Conservation (phyloP, 2,329 filamentous ascomycete genomes). For the Zymoseptoria pseudotritici region DNA sequence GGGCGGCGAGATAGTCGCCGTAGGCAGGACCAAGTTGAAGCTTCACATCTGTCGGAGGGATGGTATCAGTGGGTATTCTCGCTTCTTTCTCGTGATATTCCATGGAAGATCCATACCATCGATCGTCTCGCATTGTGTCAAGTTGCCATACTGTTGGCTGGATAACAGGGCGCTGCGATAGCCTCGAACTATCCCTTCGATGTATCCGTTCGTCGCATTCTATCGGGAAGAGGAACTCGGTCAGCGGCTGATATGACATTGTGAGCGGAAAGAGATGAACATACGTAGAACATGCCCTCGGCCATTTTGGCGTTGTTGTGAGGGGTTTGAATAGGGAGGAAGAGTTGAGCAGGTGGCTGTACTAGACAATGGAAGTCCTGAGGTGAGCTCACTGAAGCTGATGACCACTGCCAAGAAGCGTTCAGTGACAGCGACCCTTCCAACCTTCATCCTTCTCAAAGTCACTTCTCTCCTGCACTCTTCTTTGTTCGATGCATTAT, state of each 20-base stretch:
- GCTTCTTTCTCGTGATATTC: too few relatives aligned
- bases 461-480: background rate
- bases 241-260: slow-evolving; percentile 3
- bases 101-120: slow-evolving; percentile 57
- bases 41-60: slow-evolving; percentile 69
- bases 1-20: slow-evolving; percentile 87
- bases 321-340: background rate
- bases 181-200: slow-evolving; percentile 94
- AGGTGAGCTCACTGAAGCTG: background rate
- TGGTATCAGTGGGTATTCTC: slow-evolving; percentile 6
- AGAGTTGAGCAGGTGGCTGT: background rate
- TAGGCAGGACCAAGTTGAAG: slow-evolving; percentile 94
- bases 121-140: slow-evolving; percentile 95
- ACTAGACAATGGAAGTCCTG: background rate
- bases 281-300: slow-evolving; percentile 36
- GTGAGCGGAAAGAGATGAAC: slow-evolving; percentile 28
- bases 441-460: background rate
- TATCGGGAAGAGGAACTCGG: slow-evolving; percentile 34
- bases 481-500: background rate
- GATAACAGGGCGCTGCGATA: slow-evolving; percentile 93
- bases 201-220: slow-evolving; percentile 60
- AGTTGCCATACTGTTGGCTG: slow-evolving; percentile 82
- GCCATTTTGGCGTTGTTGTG: slow-evolving; percentile 31
- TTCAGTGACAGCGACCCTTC: background rate
- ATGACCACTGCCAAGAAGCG: background rate